A percentile compares a stretch with the other conserved stretches of the same genome.
phyloP scores from a whole-genome alignment of 257 asterid species.

The Fraxinus anomala region DNA sequence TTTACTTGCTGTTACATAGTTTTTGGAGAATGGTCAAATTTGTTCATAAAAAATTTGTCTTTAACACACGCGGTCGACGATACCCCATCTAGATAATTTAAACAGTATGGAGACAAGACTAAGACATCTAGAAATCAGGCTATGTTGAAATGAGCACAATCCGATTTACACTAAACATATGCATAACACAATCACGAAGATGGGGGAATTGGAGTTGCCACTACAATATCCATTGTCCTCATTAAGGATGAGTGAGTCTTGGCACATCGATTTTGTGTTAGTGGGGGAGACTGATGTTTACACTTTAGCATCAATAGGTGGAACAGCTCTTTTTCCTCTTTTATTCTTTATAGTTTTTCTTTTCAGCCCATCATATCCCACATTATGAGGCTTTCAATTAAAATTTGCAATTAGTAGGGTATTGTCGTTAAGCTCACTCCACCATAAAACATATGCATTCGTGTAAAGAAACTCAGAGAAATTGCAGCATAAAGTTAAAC shows the following conservation, averaged over 20 bases:
- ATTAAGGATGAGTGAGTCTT: conserved; percentile 34
- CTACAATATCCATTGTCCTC: conserved; percentile 37
- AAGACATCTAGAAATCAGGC: background rate
- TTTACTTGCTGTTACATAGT: no score
- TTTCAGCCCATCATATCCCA: conserved; percentile 31
- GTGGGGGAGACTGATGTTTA: conserved; percentile 50
- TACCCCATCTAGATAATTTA: no score
- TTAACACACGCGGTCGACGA: no score
- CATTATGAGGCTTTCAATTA: conserved; percentile 31
- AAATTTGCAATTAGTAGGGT: conserved; percentile 38
- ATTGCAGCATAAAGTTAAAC: no score
- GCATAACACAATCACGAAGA: conserved; percentile 17
- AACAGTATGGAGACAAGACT: conserved; percentile 9
- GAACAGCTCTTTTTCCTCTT: conserved; percentile 30
- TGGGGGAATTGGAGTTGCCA: conserved; percentile 39
- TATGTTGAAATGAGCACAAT: background rate
- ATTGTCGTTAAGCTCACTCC: conserved; percentile 50
- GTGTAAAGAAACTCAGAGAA: no score
- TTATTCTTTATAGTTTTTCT: conserved; percentile 25
- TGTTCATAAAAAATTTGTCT: no score
- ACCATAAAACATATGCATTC: conserved; percentile 10
- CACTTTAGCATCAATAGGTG: conserved; percentile 42
- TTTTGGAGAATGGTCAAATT: no score
- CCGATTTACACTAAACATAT: background rate
- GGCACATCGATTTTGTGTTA: conserved; percentile 38